Evolutionary conservation across 768 basidiomycete species (phyloP), one percentile per base, ranked within the genome.

Genomic region (Macrolepiota albuminosa): DNA sequence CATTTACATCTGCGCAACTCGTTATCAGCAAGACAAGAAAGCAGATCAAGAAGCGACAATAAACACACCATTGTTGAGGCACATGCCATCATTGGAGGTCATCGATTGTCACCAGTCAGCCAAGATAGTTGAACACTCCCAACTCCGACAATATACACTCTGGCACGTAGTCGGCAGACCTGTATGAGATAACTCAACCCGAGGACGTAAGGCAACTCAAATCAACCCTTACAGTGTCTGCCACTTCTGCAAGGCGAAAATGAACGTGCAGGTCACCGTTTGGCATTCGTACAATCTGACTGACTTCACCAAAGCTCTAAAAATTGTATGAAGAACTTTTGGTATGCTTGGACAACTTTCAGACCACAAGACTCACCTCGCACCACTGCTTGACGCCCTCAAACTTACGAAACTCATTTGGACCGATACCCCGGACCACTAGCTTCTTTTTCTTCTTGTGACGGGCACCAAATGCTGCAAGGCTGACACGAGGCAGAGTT

Each of bases 81-180:
- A 53, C 54, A 52, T 9, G 45, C 42, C 54, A 40, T 58, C 57
- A 51, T 56, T 24, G 33, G 51, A 49, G 45, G 52, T 61, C 61
- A 76, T 67, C 74, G 75, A 61, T 77, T 81, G 65, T 77, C 79
- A 59, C 87, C 86, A 11, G 82, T 77, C 59, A 75, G 81, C 89
- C 89, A 91, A 39, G 90, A 91, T 57, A 92, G 75, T 64, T 85
- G 80, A 36, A 91, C 89, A 69, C 88, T 90, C 61, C 90, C 90
- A 9, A 88, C 89, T 50, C 88, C 87, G 42, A 80, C 72, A 59
- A 92, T 91, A 66, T 81, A 77, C 1, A 92, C 90, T 68, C 82
- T 82, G 54, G 90, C 90, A 63, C 88, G 85, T 59, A 92, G 72
- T 43, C 90, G 88, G 68, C 89, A 92, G 2, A 91, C 89, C 89